Conservation (phyloP, 2,329 filamentous ascomycete species). For the Xylaria sp. region DNA sequence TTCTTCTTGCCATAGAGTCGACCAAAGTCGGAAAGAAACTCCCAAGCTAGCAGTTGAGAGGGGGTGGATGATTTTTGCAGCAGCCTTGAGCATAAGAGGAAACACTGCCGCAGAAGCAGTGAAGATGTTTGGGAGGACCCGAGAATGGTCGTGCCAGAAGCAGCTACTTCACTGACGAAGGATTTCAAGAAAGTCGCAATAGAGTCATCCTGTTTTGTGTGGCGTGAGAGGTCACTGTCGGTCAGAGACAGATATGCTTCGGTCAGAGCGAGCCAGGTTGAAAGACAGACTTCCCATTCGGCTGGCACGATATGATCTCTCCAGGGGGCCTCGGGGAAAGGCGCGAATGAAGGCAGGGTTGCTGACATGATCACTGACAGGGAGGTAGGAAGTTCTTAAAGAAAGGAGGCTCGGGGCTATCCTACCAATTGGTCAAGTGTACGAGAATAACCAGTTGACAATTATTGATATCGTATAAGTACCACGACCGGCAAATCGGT, state of each 20-base stretch:
- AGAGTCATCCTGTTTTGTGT: conserved; percentile 66
- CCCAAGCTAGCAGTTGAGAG: conserved; percentile 67
- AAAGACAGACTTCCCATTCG: conserved; percentile 82
- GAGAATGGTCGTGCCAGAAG: conserved; percentile 51
- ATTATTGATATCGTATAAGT: background rate
- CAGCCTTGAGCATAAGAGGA: conserved; percentile 71
- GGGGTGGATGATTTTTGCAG: conserved; percentile 59
- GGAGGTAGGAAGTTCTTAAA: background rate
- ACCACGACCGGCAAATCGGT: background rate
- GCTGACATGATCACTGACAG: conserved; percentile 50
- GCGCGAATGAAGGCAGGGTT: conserved; percentile 76
- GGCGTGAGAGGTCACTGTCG: conserved; percentile 64
- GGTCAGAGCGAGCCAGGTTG: conserved; percentile 78
- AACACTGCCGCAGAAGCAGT: conserved; percentile 70
- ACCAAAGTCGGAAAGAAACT: conserved; percentile 75
- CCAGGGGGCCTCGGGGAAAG: conserved; percentile 77
- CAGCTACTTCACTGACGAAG: conserved; percentile 68
- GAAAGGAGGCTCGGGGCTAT: background rate
- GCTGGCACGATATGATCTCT: conserved; percentile 71
- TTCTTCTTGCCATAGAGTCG: conserved; percentile 74
- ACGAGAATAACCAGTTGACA: background rate
- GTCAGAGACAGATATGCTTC: conserved; percentile 71
- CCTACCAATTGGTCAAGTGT: background rate
- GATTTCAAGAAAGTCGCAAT: conserved; percentile 72
- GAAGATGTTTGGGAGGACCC: conserved; percentile 51